Conservation (phyloP, 208 protist genomes). For the Leptomonas seymouri region DNA sequence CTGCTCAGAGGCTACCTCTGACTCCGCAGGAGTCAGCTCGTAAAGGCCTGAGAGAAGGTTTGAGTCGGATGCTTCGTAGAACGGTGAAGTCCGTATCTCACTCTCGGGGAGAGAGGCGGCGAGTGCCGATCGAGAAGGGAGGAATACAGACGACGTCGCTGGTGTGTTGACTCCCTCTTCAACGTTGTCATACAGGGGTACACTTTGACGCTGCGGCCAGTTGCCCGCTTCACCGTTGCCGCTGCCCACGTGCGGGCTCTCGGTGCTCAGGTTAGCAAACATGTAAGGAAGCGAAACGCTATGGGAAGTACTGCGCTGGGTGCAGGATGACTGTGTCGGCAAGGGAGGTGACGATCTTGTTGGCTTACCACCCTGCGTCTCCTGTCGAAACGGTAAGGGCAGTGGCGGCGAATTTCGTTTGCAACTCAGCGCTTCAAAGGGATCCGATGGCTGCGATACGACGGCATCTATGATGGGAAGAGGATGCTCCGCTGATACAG, state of each 20-base stretch:
- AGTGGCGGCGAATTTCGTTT: no score
- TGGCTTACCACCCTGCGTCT: no score
- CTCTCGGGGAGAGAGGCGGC: no score
- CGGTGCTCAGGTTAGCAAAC: neutral
- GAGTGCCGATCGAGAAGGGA: neutral
- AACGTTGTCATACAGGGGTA: neutral
- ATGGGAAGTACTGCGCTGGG: neutral
- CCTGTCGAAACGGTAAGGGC: no score
- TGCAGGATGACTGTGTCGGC: neutral
- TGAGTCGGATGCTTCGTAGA: neutral
- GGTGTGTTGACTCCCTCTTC: neutral
- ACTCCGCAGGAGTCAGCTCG: neutral
- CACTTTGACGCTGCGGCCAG: neutral
- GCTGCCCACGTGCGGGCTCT: neutral
- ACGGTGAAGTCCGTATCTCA: neutral
- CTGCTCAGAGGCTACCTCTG: neutral
- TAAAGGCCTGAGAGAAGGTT: neutral
- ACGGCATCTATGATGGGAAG: no score
- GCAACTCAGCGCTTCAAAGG: no score
- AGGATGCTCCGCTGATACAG: no score
- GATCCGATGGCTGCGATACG: no score
- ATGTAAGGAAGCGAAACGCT: neutral
- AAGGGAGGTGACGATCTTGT: no score
- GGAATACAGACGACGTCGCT: neutral
- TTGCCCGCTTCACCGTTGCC: neutral